These are phyloP conservation scores for Breynia disticha DNA, from an alignment of 441 rosid species.

Conservation along the genomic window DNA sequence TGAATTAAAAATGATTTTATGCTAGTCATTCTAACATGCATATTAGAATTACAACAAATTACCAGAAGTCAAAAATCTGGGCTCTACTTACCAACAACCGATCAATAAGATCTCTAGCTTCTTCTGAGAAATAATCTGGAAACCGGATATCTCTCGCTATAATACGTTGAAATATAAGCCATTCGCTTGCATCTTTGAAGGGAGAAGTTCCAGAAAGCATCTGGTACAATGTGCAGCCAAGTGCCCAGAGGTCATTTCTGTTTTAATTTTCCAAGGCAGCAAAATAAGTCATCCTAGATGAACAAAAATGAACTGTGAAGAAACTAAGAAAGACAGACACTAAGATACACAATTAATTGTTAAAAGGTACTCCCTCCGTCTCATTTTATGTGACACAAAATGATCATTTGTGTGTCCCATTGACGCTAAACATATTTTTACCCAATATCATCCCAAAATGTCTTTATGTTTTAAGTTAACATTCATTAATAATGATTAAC, in stretches of 20 bases:
- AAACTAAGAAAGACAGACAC: neutral
- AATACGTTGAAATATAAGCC: constrained; percentile 97
- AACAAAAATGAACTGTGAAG: neutral
- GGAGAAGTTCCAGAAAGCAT: constrained; percentile 99
- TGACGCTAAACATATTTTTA: too few species aligned
- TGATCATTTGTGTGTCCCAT: too few species aligned
- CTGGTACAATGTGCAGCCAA: constrained; percentile 99
- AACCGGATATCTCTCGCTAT: constrained; percentile 93
- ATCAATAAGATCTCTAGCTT: constrained; percentile 86
- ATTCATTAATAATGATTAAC: too few species aligned
- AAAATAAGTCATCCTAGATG: constrained; percentile 23
- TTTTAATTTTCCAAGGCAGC: constrained; percentile 31
- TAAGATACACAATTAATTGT: too few species aligned
- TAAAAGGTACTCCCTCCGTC: too few species aligned
- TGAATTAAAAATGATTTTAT: too few species aligned
- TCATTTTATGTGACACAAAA: too few species aligned
- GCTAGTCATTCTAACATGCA: too few species aligned
- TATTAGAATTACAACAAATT: too few species aligned
- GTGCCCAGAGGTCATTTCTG: constrained; percentile 99
- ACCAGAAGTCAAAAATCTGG: too few species aligned
- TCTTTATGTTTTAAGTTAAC: too few species aligned
- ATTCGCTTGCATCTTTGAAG: constrained; percentile 97
- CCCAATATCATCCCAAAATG: too few species aligned
- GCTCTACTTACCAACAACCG: constrained; percentile 55
- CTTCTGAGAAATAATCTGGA: constrained; percentile 86